These are phyloP conservation scores for Penicillium glabrum DNA, from an alignment of 2,329 filamentous ascomycete genomes.

Conservation along the genomic window DNA sequence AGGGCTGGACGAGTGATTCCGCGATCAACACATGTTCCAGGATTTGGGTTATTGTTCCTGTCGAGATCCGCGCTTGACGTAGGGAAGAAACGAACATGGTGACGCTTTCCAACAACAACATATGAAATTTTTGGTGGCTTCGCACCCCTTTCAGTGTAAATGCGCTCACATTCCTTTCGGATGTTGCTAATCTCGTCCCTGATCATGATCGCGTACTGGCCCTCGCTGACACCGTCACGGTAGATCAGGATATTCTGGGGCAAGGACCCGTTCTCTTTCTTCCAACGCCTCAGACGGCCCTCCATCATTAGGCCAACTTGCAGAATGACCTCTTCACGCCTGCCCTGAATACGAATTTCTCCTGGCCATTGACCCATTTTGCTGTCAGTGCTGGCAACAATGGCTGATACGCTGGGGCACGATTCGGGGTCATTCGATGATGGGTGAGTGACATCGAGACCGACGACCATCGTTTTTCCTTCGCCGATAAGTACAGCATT, in stretches of 20 bases:
- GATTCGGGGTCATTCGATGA: slow-evolving; percentile 58
- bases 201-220: slow-evolving; percentile 70
- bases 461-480: slow-evolving; percentile 79
- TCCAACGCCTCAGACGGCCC: slow-evolving; percentile 64
- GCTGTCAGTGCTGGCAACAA: slow-evolving; percentile 72
- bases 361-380: slow-evolving; percentile 75
- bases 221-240: slow-evolving; percentile 84
- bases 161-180: slow-evolving; percentile 57
- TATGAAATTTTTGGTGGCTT: slow-evolving; percentile 67
- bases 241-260: slow-evolving; percentile 78
- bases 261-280: slow-evolving; percentile 53
- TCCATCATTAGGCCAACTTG: slow-evolving; percentile 49
- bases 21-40: slow-evolving; percentile 79
- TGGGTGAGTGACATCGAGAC: slow-evolving; percentile 85
- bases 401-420: slow-evolving; percentile 72
- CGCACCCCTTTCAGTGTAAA: slow-evolving; percentile 52
- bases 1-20: slow-evolving; percentile 70
- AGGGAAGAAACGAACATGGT: slow-evolving; percentile 82
- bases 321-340: slow-evolving; percentile 58
- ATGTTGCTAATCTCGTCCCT: slow-evolving; percentile 57
- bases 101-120: slow-evolving; percentile 79
- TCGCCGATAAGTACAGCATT: slow-evolving; percentile 52
- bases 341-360: slow-evolving; percentile 53
- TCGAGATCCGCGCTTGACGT: slow-evolving; percentile 51
- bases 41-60: slow-evolving; percentile 62